Evolutionary conservation across 495 filamentous ascomycete species (phyloP), one percentile per base, ranked within the genome.

Genomic region (Sordaria brevicollis): DNA sequence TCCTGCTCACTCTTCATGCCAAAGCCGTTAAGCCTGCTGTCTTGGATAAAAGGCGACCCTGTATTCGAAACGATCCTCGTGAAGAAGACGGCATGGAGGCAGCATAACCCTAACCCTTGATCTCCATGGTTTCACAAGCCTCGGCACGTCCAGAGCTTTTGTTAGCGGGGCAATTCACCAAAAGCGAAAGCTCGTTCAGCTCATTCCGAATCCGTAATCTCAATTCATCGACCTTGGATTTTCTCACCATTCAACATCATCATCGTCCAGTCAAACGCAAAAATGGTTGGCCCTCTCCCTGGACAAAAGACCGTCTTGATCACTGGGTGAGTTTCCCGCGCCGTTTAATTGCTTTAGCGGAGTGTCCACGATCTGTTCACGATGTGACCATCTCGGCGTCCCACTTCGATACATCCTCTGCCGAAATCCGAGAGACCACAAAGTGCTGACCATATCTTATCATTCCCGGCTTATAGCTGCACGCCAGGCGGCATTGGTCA

Each of bases 401-500:
- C 9, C 8, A 8, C 8, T 11, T 33, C 33, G 35, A n/a, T 31
- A 33, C 10, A 36, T 15, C 31, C 19, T 17, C 36, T 33, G 68
- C 25, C n/a, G 17, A 15, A 2, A 65, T 25, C 17, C 17, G 10
- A 6, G 2, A 29, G 19, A 9, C 57, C 35, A n/a, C 21, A 17
- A 62, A 8, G 34, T 62, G 49, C 49, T 71, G 34, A 67, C 74
- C 41, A 13, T 49, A 34, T 66, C 67, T 29, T 35, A 9, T 37
- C 62, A 8, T 68, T 49, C 29, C 15, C 70, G 0, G n/a, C n/a
- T 49, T 49, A 49, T 29, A 87, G 85, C 8, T 87, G 85, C 76
- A 81, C 84, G 17, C 83, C 84, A 2, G 84, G 83, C 21, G 85
- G 85, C 68, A 86, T 87, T 66, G 85, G 85, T 54, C 79, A 86